Conservation (phyloP, 139 green algal species). For the Closterium sp. region DNA sequence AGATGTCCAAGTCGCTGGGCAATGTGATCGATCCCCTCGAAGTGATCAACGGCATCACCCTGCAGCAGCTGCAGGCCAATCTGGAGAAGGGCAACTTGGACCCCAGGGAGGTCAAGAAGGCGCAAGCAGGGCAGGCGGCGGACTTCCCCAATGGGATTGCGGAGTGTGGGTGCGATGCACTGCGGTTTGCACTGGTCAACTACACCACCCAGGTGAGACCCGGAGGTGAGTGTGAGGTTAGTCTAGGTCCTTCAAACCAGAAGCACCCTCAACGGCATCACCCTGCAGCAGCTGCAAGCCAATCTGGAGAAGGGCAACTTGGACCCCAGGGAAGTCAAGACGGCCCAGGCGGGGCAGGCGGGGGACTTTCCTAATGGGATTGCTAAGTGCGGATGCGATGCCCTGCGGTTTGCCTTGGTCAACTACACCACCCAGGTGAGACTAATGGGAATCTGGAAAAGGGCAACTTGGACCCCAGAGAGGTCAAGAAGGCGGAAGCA, state of each 20-base stretch:
- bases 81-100: slow-evolving; percentile 86
- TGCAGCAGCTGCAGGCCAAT: slow-evolving; percentile 60
- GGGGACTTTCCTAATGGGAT: slow-evolving; percentile 94
- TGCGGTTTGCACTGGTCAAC: slow-evolving; percentile 84
- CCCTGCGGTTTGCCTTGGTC: slow-evolving; percentile 84
- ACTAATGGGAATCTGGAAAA: slow-evolving; percentile 61
- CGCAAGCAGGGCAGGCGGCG: slow-evolving; percentile 74
- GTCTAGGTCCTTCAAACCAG: too few species aligned
- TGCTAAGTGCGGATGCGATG: slow-evolving; percentile 92
- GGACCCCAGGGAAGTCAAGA: slow-evolving; percentile 71
- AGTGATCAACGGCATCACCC: slow-evolving; percentile 69
- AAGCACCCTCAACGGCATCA: too few species aligned
- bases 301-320: slow-evolving; percentile 80
- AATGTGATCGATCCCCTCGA: slow-evolving; percentile 69
- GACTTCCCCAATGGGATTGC: slow-evolving; percentile 98
- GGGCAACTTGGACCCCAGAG: slow-evolving; percentile 86
- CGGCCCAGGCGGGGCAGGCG: slow-evolving; percentile 79
- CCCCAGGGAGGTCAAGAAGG: slow-evolving; percentile 69
- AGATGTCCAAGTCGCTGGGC: slow-evolving; percentile 65
- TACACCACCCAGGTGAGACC: slow-evolving; percentile 83
- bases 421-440: slow-evolving; percentile 81
- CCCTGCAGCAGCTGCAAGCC: not conserved
- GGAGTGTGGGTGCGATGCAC: slow-evolving; percentile 92
- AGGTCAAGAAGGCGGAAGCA: slow-evolving; percentile 68
- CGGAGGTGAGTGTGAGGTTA: too few species aligned